Conservation (phyloP, 495 filamentous ascomycete species). For the Pyrenula aspistea region DNA sequence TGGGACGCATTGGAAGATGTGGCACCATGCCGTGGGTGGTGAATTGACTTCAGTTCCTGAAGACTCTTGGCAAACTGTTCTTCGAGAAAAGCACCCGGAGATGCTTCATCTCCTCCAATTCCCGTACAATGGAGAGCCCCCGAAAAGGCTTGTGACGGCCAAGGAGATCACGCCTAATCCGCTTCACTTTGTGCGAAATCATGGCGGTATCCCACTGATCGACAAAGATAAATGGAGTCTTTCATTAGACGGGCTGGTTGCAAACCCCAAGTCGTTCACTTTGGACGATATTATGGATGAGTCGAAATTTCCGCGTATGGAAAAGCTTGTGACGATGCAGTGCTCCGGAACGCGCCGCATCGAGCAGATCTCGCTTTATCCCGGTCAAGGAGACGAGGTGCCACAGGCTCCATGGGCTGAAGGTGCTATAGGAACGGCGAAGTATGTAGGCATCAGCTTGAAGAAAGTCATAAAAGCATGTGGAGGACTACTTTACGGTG, state of each 20-base stretch:
- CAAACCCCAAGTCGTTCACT: constrained; percentile 37
- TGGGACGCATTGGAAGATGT: constrained; percentile 52
- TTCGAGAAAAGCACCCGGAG: constrained; percentile 47
- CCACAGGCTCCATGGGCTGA: constrained; percentile 58
- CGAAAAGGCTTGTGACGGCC: constrained; percentile 31
- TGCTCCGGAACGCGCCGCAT: constrained; percentile 58
- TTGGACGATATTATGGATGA: constrained; percentile 46
- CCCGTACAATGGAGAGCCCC: constrained; percentile 60
- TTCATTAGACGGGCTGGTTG: constrained; percentile 43
- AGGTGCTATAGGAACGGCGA: constrained; percentile 54
- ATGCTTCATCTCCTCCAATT: constrained; percentile 62
- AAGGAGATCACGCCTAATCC: constrained; percentile 46
- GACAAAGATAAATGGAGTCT: constrained; percentile 38
- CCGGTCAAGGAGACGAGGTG: constrained; percentile 56
- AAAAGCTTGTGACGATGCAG: constrained; percentile 47
- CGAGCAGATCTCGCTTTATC: constrained; percentile 51
- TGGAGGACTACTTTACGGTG: constrained; percentile 41
- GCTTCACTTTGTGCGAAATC: constrained; percentile 55
- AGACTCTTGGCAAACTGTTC: constrained; percentile 45
- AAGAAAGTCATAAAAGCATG: constrained; percentile 57
- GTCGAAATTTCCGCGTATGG: constrained; percentile 38
- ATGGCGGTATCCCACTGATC: constrained; percentile 53
- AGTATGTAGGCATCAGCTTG: constrained; percentile 48
- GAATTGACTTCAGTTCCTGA: constrained; percentile 34
- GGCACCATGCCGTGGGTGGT: constrained; percentile 47